Percentiles rank a stretch among this genome's conserved stretches.
Evolutionary conservation across 2,329 filamentous ascomycete species (phyloP).

Genomic region (Penicillium sp.): DNA sequence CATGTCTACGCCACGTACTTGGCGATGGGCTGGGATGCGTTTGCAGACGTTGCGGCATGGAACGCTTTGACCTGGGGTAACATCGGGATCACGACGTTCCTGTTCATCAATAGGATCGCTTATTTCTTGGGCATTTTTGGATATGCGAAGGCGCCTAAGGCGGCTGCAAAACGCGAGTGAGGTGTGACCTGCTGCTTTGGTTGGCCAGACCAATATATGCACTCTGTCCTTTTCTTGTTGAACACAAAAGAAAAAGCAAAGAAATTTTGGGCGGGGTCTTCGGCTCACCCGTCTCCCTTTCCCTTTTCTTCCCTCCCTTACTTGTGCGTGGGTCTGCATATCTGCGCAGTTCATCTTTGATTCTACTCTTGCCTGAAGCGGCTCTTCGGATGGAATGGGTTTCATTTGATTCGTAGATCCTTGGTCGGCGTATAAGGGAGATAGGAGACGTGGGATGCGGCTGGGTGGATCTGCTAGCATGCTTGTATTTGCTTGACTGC

Average conservation of each 20-base stretch:
- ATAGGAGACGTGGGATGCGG: neutral
- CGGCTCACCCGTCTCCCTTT: neutral
- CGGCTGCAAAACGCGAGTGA: slow-evolving; percentile 43
- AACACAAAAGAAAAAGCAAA: neutral
- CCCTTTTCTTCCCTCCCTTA: neutral
- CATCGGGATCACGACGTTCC: slow-evolving; percentile 61
- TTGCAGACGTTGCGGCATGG: slow-evolving; percentile 59
- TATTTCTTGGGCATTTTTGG: slow-evolving; percentile 64
- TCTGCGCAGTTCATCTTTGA: neutral
- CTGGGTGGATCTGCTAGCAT: neutral
- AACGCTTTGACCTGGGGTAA: slow-evolving; percentile 74
- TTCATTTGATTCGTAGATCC: slow-evolving; percentile 10
- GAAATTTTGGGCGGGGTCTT: neutral
- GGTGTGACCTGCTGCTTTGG: slow-evolving; percentile 5
- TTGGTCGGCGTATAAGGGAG: neutral
- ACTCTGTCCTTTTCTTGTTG: neutral
- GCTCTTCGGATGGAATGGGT: slow-evolving; percentile 15
- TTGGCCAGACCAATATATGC: slow-evolving; percentile 4
- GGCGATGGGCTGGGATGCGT: slow-evolving; percentile 57
- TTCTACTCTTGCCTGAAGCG: neutral
- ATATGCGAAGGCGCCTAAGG: slow-evolving; percentile 30
- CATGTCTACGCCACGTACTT: slow-evolving; percentile 64
- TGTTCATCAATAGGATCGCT: slow-evolving; percentile 57
- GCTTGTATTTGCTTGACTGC: neutral
- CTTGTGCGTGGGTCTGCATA: neutral